phyloP scores from a whole-genome alignment of 768 basidiomycete species.

The Trametes coccinea region DNA sequence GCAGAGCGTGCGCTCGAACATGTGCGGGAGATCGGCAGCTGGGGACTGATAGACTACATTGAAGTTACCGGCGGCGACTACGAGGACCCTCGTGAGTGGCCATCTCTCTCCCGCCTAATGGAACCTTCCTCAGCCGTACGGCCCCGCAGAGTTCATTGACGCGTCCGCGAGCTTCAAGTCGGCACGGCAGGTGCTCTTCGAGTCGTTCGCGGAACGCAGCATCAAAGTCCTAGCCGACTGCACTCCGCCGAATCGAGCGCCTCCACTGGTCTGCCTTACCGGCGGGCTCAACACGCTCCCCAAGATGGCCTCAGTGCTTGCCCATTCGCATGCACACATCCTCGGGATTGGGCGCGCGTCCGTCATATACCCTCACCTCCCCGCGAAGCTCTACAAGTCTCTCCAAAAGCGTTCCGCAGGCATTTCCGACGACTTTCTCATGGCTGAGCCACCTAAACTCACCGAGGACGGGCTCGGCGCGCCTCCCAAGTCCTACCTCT shows the following conservation, averaged over 20 bases:
- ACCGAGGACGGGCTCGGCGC: conserved; percentile 3
- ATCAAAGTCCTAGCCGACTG: conserved; percentile 40
- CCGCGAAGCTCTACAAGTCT: conserved; percentile 9
- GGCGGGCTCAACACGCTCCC: conserved; percentile 71
- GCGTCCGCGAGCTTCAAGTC: conserved; percentile 31
- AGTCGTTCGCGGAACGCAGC: conserved; percentile 62
- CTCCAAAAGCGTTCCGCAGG: neutral
- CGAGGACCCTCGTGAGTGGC: conserved; percentile 63
- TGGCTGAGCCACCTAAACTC: neutral
- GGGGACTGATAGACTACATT: conserved; percentile 76
- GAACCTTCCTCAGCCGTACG: too few relatives aligned
- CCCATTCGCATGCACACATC: conserved; percentile 61
- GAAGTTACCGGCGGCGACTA: conserved; percentile 91
- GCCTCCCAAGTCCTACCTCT: neutral
- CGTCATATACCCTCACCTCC: conserved; percentile 54
- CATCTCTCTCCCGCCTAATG: too few relatives aligned
- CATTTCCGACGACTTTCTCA: neutral
- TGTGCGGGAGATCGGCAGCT: conserved; percentile 57
- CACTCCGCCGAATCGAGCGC: conserved; percentile 28
- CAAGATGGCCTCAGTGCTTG: conserved; percentile 54
- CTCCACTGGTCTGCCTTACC: conserved; percentile 74
- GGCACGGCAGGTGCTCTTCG: conserved; percentile 71
- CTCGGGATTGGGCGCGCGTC: conserved; percentile 76
- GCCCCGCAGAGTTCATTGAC: conserved; percentile 30
- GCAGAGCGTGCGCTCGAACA: conserved; percentile 56